A percentile compares a stretch with the other conserved stretches of the same genome.
Evolutionary conservation across 257 asterid species (phyloP).

Genomic region (Jaltomata sinuosa): DNA sequence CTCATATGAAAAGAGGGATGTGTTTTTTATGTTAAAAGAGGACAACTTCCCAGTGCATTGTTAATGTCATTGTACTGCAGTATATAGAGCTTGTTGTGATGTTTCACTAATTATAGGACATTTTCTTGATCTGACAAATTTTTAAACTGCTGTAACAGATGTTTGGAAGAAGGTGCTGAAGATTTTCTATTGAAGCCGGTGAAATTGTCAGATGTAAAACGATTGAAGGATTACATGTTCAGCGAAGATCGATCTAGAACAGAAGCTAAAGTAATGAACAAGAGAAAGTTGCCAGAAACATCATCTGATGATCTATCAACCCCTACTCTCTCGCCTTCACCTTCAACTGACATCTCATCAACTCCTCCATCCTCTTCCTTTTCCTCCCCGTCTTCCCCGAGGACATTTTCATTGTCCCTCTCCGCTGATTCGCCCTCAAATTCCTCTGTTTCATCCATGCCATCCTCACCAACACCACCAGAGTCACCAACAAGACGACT

Average conservation of each 20-base stretch:
- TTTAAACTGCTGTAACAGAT: slow-evolving; percentile 26
- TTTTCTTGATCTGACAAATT: neutral
- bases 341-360: slow-evolving; percentile 22
- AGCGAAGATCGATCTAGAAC: slow-evolving; percentile 33
- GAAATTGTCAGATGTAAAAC: slow-evolving; percentile 58
- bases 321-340: slow-evolving; percentile 3
- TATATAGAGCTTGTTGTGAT: neutral
- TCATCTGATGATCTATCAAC: slow-evolving; percentile 12
- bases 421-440: neutral
- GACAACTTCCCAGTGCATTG: neutral
- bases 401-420: neutral
- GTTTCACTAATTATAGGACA: neutral
- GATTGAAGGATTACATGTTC: slow-evolving; percentile 64
- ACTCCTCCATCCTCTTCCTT: slow-evolving; percentile 3
- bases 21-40: neutral
- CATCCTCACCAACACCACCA: slow-evolving; percentile 27
- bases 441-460: slow-evolving; percentile 6
- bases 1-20: neutral
- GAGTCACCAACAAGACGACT: slow-evolving; percentile 44
- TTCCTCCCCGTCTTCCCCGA: slow-evolving; percentile 16
- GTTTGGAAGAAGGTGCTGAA: slow-evolving; percentile 93
- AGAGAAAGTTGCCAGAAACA: slow-evolving; percentile 49
- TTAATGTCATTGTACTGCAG: no score
- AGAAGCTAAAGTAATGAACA: slow-evolving; percentile 33
- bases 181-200: slow-evolving; percentile 90